Percentiles rank a stretch among this genome's conserved stretches.
phyloP scores from a whole-genome alignment of 2,329 filamentous ascomycete species.

The Aspergillus viridinutans region DNA sequence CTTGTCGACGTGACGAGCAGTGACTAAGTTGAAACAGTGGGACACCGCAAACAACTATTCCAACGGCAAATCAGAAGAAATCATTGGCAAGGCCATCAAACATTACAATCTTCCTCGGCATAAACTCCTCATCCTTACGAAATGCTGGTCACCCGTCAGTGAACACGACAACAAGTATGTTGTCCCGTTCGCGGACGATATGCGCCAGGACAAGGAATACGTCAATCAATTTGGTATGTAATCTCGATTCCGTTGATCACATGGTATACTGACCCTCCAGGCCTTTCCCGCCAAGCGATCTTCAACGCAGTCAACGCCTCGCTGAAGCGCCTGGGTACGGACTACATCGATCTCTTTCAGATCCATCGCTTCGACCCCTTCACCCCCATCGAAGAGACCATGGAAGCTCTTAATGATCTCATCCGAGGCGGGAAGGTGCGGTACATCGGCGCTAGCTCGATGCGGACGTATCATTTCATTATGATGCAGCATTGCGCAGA shows the following conservation, averaged over 20 bases:
- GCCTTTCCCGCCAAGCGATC: conserved; percentile 36
- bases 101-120: conserved; percentile 17
- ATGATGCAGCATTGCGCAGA: conserved; percentile 17
- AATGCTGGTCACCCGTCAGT: conserved; percentile 17
- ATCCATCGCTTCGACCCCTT: conserved; percentile 1
- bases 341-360: neutral
- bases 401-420: conserved; percentile 42
- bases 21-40: conserved; percentile 4
- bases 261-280: conserved; percentile 31
- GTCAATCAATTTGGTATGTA: conserved; percentile 7
- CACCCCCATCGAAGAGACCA: conserved; percentile 47
- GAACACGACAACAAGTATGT: conserved; percentile 4
- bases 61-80: conserved; percentile 58
- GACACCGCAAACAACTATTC: conserved; percentile 20
- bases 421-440: conserved; percentile 28
- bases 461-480: conserved; percentile 4
- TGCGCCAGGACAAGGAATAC: neutral
- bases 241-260: conserved; percentile 14
- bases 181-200: neutral
- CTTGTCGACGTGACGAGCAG: conserved; percentile 27
- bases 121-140: conserved; percentile 20
- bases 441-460: conserved; percentile 27
- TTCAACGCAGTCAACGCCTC: conserved; percentile 38
- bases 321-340: conserved; percentile 43
- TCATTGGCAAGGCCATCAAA: conserved; percentile 55